A percentile compares a stretch with the other conserved stretches of the same genome.
Conservation (phyloP, 2,329 filamentous ascomycete genomes). For the Pseudofabraea citricarpa region DNA sequence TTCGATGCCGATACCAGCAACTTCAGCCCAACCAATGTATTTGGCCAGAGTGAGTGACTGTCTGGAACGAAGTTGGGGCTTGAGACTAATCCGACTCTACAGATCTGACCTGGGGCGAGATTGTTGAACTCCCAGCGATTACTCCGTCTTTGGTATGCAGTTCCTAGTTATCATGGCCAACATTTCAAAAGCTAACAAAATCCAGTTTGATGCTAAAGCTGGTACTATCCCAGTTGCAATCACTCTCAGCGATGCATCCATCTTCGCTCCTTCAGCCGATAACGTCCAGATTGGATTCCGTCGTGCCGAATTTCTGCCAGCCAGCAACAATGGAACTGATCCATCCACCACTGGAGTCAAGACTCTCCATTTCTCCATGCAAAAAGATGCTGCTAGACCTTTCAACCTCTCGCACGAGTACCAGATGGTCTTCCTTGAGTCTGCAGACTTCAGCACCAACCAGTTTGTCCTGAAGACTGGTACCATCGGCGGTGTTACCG, state of each 20-base stretch:
- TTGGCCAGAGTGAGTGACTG: conserved; percentile 36
- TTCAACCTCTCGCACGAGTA: conserved; percentile 60
- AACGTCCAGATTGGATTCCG: conserved; percentile 55
- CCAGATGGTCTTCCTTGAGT: conserved; percentile 47
- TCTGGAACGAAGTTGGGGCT: neutral
- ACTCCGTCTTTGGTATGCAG: conserved; percentile 33
- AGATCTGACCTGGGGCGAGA: conserved; percentile 45
- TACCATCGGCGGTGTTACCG: conserved; percentile 38
- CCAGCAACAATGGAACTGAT: conserved; percentile 45
- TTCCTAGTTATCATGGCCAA: conserved; percentile 4
- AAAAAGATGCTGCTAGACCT: conserved; percentile 44
- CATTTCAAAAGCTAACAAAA: neutral
- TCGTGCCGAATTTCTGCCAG: conserved; percentile 50
- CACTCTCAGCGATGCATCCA: conserved; percentile 42
- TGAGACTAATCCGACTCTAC: conserved; percentile 2
- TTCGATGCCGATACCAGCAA: conserved; percentile 38
- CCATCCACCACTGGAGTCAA: conserved; percentile 49
- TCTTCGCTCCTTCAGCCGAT: conserved; percentile 47
- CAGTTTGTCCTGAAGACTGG: conserved; percentile 53
- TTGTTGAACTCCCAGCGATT: conserved; percentile 42
- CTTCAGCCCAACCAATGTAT: conserved; percentile 47
- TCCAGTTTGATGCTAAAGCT: conserved; percentile 14
- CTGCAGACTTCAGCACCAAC: conserved; percentile 41
- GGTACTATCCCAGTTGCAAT: conserved; percentile 12
- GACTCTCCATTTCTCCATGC: conserved; percentile 57